Evolutionary conservation across 306 rosid species (phyloP).

Genomic region (Medicago truncatula): DNA sequence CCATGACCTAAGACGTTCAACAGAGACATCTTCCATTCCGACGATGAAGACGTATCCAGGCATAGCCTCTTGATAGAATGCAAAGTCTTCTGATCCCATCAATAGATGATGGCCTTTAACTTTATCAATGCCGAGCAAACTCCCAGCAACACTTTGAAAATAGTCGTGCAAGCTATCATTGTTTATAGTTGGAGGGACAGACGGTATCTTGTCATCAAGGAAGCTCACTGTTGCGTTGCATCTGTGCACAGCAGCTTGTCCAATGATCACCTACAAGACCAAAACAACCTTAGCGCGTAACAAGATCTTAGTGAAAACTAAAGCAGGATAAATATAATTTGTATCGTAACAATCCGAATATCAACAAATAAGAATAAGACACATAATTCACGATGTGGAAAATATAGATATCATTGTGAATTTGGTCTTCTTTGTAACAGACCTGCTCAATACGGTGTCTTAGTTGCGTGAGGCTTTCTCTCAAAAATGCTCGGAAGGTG

Average conservation of each 20-base stretch:
- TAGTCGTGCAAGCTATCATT: conserved; percentile 57
- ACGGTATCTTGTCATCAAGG: conserved; percentile 52
- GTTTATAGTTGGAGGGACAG: conserved; percentile 79
- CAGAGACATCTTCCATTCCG: conserved; percentile 66
- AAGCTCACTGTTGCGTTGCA: conserved; percentile 83
- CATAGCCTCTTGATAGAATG: conserved; percentile 74
- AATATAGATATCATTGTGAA: background rate
- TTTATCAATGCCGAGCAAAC: conserved; percentile 62
- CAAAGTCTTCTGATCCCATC: conserved; percentile 92
- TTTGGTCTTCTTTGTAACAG: background rate
- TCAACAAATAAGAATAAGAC: conserved; percentile 6
- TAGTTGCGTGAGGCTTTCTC: conserved; percentile 61
- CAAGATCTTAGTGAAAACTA: conserved; percentile 10
- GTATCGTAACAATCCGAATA: background rate
- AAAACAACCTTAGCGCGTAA: conserved; percentile 30
- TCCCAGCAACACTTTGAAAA: conserved; percentile 68
- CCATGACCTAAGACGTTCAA: conserved; percentile 48
- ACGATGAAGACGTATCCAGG: conserved; percentile 83
- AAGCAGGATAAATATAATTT: background rate
- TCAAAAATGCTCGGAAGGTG: conserved; percentile 86
- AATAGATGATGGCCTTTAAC: conserved; percentile 58
- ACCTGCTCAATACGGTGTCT: conserved; percentile 80
- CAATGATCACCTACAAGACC: conserved; percentile 68
- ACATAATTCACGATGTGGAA: background rate
- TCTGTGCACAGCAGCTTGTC: conserved; percentile 90